These are phyloP conservation scores for Fraxinus americana DNA, from an alignment of 257 asterid species.

Conservation along the genomic window DNA sequence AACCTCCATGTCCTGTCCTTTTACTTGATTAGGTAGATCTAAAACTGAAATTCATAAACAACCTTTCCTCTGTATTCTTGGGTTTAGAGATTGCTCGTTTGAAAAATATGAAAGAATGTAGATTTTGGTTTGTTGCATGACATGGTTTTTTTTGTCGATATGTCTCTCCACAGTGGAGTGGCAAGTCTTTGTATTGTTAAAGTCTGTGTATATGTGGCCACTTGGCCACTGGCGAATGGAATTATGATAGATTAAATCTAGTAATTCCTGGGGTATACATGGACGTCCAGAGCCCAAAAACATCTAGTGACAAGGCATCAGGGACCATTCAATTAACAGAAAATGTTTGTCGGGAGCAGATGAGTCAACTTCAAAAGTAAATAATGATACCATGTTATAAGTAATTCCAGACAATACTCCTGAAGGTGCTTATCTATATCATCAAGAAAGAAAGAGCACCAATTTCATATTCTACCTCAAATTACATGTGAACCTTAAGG, in stretches of 20 bases:
- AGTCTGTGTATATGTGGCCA: background rate
- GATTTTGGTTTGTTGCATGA: no score
- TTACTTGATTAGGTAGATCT: background rate
- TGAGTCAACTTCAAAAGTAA: background rate
- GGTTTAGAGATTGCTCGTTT: no score
- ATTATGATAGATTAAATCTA: background rate
- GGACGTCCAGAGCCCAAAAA: no score
- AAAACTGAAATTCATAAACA: no score
- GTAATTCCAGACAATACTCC: background rate
- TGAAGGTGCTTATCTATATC: background rate
- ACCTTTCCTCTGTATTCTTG: no score
- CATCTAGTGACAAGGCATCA: background rate
- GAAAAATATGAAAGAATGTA: no score
- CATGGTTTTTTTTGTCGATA: no score
- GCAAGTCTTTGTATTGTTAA: no score
- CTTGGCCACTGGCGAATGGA: background rate
- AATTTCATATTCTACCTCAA: background rate
- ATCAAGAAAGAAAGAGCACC: background rate
- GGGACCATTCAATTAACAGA: background rate
- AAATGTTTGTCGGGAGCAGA: background rate
- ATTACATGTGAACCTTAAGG: background rate
- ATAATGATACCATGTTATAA: background rate
- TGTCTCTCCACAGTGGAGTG: no score
- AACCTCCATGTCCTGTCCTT: no score
- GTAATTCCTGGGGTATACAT: background rate